Evolutionary conservation across 2,329 filamentous ascomycete species (phyloP).

Genomic region (Cordyceps farinosa): DNA sequence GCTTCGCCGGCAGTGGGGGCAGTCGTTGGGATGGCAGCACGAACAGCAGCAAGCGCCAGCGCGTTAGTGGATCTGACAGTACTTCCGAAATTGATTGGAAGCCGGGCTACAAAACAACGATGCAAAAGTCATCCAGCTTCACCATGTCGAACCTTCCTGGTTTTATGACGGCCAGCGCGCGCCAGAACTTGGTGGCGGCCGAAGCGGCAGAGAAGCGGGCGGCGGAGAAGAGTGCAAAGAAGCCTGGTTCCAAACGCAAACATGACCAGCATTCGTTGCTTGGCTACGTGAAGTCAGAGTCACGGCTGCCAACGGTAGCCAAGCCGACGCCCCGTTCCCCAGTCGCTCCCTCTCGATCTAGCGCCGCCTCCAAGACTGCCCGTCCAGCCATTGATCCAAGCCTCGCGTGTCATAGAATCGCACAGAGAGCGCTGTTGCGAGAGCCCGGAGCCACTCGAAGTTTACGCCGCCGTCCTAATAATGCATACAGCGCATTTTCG

Average conservation of each 20-base stretch:
- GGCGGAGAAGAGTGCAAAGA: conserved; percentile 22
- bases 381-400: conserved; percentile 29
- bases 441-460: conserved; percentile 30
- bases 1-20: conserved; percentile 28
- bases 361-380: conserved; percentile 23
- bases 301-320: conserved; percentile 18
- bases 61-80: conserved; percentile 27
- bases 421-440: conserved; percentile 32
- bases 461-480: conserved; percentile 31
- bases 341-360: conserved; percentile 27
- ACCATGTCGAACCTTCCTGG: conserved; percentile 55
- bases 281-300: conserved; percentile 36
- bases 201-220: conserved; percentile 21
- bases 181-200: conserved; percentile 41
- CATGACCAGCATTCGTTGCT: conserved; percentile 42
- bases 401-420: conserved; percentile 40
- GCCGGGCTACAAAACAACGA: conserved; percentile 55
- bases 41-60: conserved; percentile 30
- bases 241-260: conserved; percentile 31
- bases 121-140: conserved; percentile 56
- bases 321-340: conserved; percentile 18
- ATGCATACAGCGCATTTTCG: conserved; percentile 55
- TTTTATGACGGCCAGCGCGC: conserved; percentile 60
- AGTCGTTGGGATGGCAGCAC: conserved; percentile 21
- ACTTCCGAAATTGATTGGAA: conserved; percentile 29